Evolutionary conservation across 2,329 filamentous ascomycete genomes (phyloP).

Genomic region (Nannizziopsis arthrosporioides): DNA sequence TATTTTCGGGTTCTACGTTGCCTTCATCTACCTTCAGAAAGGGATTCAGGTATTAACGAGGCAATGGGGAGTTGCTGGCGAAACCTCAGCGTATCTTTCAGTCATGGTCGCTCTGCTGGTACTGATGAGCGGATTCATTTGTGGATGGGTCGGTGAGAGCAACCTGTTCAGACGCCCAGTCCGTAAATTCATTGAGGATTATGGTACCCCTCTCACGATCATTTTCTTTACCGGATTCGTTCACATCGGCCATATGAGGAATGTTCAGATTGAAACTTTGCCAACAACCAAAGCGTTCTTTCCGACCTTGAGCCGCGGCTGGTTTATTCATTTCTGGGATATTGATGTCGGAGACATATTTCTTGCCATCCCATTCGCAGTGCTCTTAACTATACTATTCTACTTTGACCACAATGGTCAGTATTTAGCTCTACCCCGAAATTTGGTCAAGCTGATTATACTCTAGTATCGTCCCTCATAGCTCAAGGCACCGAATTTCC

Average conservation of each 20-base stretch:
- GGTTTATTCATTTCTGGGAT: slow-evolving; percentile 76
- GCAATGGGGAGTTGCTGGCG: slow-evolving; percentile 51
- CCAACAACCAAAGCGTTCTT: slow-evolving; percentile 68
- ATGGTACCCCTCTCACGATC: slow-evolving; percentile 70
- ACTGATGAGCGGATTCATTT: slow-evolving; percentile 63
- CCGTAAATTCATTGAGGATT: slow-evolving; percentile 77
- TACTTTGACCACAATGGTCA: slow-evolving; percentile 80
- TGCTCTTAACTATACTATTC: slow-evolving; percentile 72
- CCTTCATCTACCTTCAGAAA: slow-evolving; percentile 84
- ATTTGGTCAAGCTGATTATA: neutral
- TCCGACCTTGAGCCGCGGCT: slow-evolving; percentile 60
- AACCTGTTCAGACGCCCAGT: slow-evolving; percentile 62
- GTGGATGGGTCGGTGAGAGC: slow-evolving; percentile 58
- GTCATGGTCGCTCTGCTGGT: slow-evolving; percentile 66
- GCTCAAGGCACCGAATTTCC: slow-evolving; percentile 75
- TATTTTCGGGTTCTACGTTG: slow-evolving; percentile 88
- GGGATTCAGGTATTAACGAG: slow-evolving; percentile 73
- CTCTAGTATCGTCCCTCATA: slow-evolving; percentile 63
- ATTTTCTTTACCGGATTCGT: slow-evolving; percentile 87
- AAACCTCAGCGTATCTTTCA: slow-evolving; percentile 61
- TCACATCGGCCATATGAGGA: slow-evolving; percentile 70
- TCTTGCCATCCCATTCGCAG: slow-evolving; percentile 72
- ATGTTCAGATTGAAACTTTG: slow-evolving; percentile 56
- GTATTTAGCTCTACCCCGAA: neutral
- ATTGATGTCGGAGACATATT: slow-evolving; percentile 62